phyloP scores from a whole-genome alignment of 225 moss, liverwort and hornwort species.

The Rhytidiadelphus loreus region DNA sequence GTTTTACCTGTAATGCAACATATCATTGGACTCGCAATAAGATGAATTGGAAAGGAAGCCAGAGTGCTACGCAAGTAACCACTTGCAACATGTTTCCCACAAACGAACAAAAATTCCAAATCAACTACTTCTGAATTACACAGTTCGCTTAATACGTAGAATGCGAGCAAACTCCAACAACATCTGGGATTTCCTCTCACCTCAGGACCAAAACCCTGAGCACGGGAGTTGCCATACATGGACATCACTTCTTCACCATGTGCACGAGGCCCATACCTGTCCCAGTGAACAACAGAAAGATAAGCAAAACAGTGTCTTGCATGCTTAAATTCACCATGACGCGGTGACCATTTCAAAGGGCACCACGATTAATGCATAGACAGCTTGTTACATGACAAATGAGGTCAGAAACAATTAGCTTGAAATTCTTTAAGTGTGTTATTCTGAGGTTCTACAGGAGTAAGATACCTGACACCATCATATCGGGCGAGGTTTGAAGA shows the following conservation, averaged over 20 bases:
- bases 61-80: background rate
- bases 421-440: background rate
- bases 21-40: background rate
- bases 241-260: constrained; percentile 68
- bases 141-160: background rate
- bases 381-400: background rate
- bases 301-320: background rate
- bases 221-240: constrained; percentile 81
- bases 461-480: constrained; percentile 70
- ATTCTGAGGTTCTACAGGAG: background rate
- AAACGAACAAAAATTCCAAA: background rate
- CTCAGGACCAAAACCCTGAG: constrained; percentile 79
- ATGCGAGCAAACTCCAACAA: background rate
- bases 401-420: background rate
- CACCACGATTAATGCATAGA: background rate
- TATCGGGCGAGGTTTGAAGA: constrained; percentile 93
- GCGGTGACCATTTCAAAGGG: background rate
- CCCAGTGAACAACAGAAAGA: background rate
- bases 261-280: constrained; percentile 73
- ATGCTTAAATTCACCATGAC: background rate
- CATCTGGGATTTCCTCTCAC: constrained; percentile 7
- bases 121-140: background rate
- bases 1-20: constrained; percentile 59
- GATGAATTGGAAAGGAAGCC: background rate
- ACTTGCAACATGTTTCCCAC: background rate